Conservation (phyloP, 2,329 filamentous ascomycete genomes). For the Colletotrichum eremochloae region DNA sequence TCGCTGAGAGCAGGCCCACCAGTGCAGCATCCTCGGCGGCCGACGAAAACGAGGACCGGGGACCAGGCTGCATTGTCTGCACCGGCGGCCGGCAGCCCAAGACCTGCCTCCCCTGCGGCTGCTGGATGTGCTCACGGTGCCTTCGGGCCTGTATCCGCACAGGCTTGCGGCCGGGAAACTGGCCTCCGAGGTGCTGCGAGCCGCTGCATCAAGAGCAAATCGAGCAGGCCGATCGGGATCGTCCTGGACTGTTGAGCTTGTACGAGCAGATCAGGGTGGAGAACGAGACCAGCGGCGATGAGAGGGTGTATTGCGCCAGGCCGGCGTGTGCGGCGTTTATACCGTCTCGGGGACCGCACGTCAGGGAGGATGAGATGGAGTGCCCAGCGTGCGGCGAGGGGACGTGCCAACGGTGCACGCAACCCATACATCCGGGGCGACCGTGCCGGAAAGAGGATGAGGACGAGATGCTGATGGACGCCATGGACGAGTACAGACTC, state of each 20-base stretch:
- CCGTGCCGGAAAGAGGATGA: slow-evolving; percentile 40
- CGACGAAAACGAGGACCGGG: neutral
- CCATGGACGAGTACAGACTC: slow-evolving; percentile 67
- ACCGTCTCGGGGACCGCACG: slow-evolving; percentile 16
- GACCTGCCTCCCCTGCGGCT: slow-evolving; percentile 36
- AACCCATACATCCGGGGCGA: slow-evolving; percentile 35
- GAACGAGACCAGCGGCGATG: slow-evolving; percentile 27
- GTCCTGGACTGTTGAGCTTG: slow-evolving; percentile 26
- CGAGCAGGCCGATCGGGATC: slow-evolving; percentile 13
- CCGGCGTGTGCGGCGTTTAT: slow-evolving; percentile 42
- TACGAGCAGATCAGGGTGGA: slow-evolving; percentile 35
- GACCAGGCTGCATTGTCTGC: slow-evolving; percentile 31
- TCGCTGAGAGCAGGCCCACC: slow-evolving; percentile 4
- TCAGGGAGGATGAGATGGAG: slow-evolving; percentile 9
- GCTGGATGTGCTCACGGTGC: slow-evolving; percentile 39
- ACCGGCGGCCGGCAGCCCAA: slow-evolving; percentile 7
- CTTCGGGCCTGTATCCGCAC: slow-evolving; percentile 38
- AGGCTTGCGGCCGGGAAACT: slow-evolving; percentile 34
- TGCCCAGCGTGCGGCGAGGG: slow-evolving; percentile 37
- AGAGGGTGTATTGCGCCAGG: slow-evolving; percentile 38
- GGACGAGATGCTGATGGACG: slow-evolving; percentile 51
- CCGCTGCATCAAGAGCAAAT: slow-evolving; percentile 35
- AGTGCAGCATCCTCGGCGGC: slow-evolving; percentile 7
- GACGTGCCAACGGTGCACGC: slow-evolving; percentile 36
- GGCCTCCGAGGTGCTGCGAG: slow-evolving; percentile 42